Evolutionary conservation across 768 basidiomycete genomes (phyloP).

Genomic region (Suillus clintonianus): DNA sequence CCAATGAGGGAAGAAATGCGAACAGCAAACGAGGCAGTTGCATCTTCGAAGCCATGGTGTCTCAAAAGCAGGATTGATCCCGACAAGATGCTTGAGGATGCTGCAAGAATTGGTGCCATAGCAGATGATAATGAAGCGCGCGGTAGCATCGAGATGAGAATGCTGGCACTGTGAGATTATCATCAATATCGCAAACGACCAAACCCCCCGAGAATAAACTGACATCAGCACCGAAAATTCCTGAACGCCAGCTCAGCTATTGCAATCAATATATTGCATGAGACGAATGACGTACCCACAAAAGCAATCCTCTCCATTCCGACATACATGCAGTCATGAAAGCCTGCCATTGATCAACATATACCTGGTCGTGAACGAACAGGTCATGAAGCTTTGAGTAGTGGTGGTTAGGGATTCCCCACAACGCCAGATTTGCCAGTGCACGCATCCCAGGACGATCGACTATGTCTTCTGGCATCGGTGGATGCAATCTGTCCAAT

Average conservation of each 20-base stretch:
- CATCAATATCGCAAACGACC: slow-evolving; percentile 31
- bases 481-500: slow-evolving; percentile 46
- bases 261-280: not conserved
- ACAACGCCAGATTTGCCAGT: slow-evolving; percentile 39
- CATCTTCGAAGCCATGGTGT: slow-evolving; percentile 9
- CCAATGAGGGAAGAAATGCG: slow-evolving; percentile 12
- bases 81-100: slow-evolving; percentile 7
- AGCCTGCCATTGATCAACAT: slow-evolving; percentile 47
- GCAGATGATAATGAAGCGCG: slow-evolving; percentile 4
- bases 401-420: slow-evolving; percentile 43
- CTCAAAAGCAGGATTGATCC: slow-evolving; percentile 7
- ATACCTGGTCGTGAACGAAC: slow-evolving; percentile 53
- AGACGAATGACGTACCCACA: slow-evolving; percentile 31
- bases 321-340: slow-evolving; percentile 41
- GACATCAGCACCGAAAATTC: slow-evolving; percentile 15
- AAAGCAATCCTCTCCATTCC: slow-evolving; percentile 46
- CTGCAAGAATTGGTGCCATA: slow-evolving; percentile 6
- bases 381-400: slow-evolving; percentile 41
- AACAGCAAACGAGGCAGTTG: slow-evolving; percentile 40
- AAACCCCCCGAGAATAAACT: slow-evolving; percentile 9
- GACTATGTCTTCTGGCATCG: slow-evolving; percentile 40
- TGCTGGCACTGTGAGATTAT: slow-evolving; percentile 37
- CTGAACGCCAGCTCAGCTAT: slow-evolving; percentile 3
- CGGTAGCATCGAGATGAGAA: slow-evolving; percentile 27
- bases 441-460: slow-evolving; percentile 33